Percentiles rank a stretch among this genome's conserved stretches.
Evolutionary conservation across 2,329 filamentous ascomycete species (phyloP).

Genomic region (Monosporascus sp.): DNA sequence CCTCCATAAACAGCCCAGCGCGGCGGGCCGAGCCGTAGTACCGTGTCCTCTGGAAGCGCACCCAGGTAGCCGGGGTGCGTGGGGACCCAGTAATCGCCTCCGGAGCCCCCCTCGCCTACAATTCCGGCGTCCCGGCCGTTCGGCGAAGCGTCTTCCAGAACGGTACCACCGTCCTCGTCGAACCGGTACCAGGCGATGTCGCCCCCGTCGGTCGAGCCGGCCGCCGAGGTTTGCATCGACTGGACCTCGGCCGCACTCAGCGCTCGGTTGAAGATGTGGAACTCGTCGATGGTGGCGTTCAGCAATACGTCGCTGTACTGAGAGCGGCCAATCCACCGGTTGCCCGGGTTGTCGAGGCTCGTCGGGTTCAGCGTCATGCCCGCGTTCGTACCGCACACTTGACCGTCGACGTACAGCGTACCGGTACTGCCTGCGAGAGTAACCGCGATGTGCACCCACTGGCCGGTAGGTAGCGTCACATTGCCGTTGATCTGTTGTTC

Average conservation of each 20-base stretch:
- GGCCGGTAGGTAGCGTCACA: conserved; percentile 2
- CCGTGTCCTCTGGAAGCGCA: conserved; percentile 27
- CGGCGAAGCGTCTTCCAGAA: conserved; percentile 11
- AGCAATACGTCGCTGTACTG: conserved; percentile 11
- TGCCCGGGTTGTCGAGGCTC: conserved; percentile 13
- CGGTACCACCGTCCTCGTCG: conserved; percentile 12
- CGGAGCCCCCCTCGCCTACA: conserved; percentile 8
- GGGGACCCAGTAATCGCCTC: conserved; percentile 20
- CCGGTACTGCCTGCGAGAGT: conserved; percentile 8
- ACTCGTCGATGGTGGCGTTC: conserved; percentile 15
- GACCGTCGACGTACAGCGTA: conserved; percentile 12
- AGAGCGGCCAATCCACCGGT: conserved; percentile 18
- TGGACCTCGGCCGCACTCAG: conserved; percentile 10
- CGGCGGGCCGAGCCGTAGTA: conserved; percentile 27
- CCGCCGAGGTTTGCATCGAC: conserved; percentile 11
- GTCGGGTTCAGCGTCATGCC: conserved; percentile 11
- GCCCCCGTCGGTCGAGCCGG: conserved; percentile 11
- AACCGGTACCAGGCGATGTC: conserved; percentile 18
- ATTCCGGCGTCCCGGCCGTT: conserved; percentile 11
- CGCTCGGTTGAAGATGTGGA: conserved; percentile 16
- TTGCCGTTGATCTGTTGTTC: conserved; percentile 14
- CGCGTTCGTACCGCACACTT: conserved; percentile 9
- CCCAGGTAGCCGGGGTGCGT: conserved; percentile 27
- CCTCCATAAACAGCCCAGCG: conserved; percentile 28
- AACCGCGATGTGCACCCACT: conserved; percentile 16